Base-by-base conservation (phyloP, 1,139 yeast genomes). In the Sugiyamaella pinicola region DNA sequence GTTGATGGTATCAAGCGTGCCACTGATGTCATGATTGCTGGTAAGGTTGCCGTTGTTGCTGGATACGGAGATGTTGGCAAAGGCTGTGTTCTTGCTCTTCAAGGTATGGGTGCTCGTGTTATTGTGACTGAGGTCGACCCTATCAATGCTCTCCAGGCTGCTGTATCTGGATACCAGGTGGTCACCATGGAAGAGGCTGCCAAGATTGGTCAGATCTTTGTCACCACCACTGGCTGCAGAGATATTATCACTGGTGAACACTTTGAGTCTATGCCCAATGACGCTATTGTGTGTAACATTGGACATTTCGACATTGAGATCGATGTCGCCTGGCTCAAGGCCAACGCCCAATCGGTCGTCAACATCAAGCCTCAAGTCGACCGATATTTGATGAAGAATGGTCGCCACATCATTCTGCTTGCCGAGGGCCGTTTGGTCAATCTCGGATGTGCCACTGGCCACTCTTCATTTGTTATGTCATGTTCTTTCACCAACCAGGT, bases 11-110 rank as follows among this genome's bases (percentile, higher is more conserved):
- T 93, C 76, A 95, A 93, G 85, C 90, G 99, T 81, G 99, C 99
- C 75, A 93, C 99, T 71, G 99, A 93, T 72, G 99, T 93, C 69
- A 95, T 93, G 99, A 87, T 93, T 73, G 99, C 98, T 65, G 99
- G 99, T 81, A 93, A 93, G 82, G 95, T 90, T 71, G 96, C 98
- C 62, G 95, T 93, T 67, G 99, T 93, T 69, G 98, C 98, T 61
- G 99, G 99, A 77, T 93, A 85, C 82, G 99, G 99, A 84, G 99
- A 93, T 75, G 99, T 93, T 71, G 99, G 99, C 81, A 93, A 93
- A 82, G 99, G 99, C 77, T 93, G 99, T 82, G 98, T 97, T 73
- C 87, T 91, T 88, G 97, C 99, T 66, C 85, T 95, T 71, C 88
- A 91, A 79, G 93, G 96, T 72, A 91, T 93, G 98, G 99, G 99